Percentiles rank a stretch among this genome's conserved stretches.
These are phyloP conservation scores for Pterulicium gracile DNA, from an alignment of 1,284 basidiomycete genomes.

Conservation along the genomic window DNA sequence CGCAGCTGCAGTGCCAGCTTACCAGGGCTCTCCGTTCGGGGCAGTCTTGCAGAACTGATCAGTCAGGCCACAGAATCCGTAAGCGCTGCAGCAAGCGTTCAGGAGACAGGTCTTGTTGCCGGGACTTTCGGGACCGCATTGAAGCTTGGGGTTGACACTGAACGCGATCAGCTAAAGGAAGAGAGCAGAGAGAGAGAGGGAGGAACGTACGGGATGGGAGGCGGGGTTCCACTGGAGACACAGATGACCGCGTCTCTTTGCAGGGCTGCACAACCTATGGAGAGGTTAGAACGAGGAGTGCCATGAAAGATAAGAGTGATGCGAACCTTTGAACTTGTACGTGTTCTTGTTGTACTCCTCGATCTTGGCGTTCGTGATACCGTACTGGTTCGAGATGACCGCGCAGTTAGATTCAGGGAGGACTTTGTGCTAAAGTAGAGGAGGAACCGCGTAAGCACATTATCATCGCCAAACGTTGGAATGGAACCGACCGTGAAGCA, in stretches of 20 bases:
- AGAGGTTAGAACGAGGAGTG: neutral
- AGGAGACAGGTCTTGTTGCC: slow-evolving; percentile 11
- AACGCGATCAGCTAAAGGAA: neutral
- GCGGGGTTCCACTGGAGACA: slow-evolving; percentile 11
- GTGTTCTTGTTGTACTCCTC: slow-evolving; percentile 10
- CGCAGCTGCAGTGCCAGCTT: too few species aligned
- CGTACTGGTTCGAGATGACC: neutral
- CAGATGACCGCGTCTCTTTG: slow-evolving; percentile 11
- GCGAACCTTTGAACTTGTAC: slow-evolving; percentile 10
- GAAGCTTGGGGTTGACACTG: slow-evolving; percentile 7
- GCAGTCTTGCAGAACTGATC: neutral
- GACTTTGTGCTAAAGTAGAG: too few species aligned
- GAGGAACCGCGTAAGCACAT: too few species aligned
- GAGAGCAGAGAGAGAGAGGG: neutral
- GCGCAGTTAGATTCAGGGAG: too few species aligned
- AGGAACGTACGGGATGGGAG: slow-evolving; percentile 10
- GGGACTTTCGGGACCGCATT: slow-evolving; percentile 12
- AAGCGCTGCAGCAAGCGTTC: slow-evolving; percentile 12
- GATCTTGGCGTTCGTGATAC: slow-evolving; percentile 8
- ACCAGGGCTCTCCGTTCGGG: too few species aligned
- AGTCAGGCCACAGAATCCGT: slow-evolving; percentile 7
- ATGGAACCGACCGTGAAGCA: too few species aligned
- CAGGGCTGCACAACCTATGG: slow-evolving; percentile 8
- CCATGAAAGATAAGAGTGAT: neutral
- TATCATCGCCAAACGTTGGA: too few species aligned